phyloP scores from a whole-genome alignment of 2,329 filamentous ascomycete genomes.

The Trichoderma simmonsii region DNA sequence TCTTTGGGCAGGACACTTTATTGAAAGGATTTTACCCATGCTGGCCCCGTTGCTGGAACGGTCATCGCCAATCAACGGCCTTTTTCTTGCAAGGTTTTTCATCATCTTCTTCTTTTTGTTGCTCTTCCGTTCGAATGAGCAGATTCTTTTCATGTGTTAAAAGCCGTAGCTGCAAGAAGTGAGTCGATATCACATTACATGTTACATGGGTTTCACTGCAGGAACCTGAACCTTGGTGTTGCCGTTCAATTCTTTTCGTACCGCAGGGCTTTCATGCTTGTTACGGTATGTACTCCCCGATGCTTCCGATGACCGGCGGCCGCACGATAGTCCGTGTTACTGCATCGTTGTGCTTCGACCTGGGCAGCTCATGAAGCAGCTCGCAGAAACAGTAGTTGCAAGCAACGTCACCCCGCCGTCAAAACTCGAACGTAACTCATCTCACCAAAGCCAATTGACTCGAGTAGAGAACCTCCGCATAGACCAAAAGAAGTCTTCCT shows the following conservation, averaged over 20 bases:
- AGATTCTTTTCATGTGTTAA: neutral
- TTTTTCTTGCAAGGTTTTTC: constrained; percentile 12
- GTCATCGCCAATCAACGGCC: constrained; percentile 16
- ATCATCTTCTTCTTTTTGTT: neutral
- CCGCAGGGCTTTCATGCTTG: neutral
- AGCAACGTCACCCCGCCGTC: neutral
- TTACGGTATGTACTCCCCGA: neutral
- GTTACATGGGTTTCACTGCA: neutral
- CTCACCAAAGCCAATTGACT: neutral
- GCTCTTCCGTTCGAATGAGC: neutral
- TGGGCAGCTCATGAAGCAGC: neutral
- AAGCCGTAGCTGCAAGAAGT: neutral
- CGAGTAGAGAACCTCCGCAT: no score
- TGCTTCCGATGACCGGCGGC: constrained; percentile 7
- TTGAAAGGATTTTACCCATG: constrained; percentile 7
- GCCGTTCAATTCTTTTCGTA: neutral
- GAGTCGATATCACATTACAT: neutral
- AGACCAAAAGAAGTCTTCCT: neutral
- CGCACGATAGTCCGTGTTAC: neutral
- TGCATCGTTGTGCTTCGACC: neutral
- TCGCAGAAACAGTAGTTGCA: neutral
- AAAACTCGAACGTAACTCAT: neutral
- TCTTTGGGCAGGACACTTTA: neutral
- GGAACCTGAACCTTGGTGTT: neutral
- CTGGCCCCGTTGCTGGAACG: neutral